Conservation (phyloP, 106 monocot species). For the Phalaenopsis aphrodite region DNA sequence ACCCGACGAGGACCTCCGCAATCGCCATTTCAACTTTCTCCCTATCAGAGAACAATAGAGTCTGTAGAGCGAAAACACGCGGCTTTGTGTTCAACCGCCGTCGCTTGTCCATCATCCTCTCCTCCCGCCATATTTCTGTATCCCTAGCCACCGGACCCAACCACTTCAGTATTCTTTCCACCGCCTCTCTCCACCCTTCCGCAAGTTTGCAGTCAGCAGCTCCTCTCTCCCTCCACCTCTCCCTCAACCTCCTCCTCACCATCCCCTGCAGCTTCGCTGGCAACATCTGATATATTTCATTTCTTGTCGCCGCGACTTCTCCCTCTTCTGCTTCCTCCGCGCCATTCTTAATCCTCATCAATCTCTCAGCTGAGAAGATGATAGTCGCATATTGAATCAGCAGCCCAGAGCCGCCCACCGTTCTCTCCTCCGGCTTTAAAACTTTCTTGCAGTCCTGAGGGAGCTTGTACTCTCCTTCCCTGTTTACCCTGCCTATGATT, state of each 20-base stretch:
- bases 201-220: constrained; percentile 31
- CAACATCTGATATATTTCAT: constrained; percentile 44
- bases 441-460: no score
- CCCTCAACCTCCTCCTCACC: constrained; percentile 41
- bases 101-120: constrained; percentile 48
- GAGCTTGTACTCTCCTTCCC: neutral
- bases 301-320: constrained; percentile 21
- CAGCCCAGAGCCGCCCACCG: constrained; percentile 43
- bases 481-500: constrained; percentile 7
- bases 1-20: constrained; percentile 60
- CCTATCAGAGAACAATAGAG: constrained; percentile 57
- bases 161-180: constrained; percentile 45
- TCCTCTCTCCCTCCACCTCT: constrained; percentile 34
- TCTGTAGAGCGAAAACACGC: constrained; percentile 48
- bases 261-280: constrained; percentile 24
- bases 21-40: constrained; percentile 79
- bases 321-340: neutral
- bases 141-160: constrained; percentile 52
- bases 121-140: constrained; percentile 44
- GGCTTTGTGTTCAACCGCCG: constrained; percentile 24
- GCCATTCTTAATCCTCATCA: constrained; percentile 17
- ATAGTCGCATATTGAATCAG: constrained; percentile 43
- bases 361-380: constrained; percentile 28
- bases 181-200: constrained; percentile 56
- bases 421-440: neutral